phyloP scores from a whole-genome alignment of 345 rosid species.

The Sonneratia alba region DNA sequence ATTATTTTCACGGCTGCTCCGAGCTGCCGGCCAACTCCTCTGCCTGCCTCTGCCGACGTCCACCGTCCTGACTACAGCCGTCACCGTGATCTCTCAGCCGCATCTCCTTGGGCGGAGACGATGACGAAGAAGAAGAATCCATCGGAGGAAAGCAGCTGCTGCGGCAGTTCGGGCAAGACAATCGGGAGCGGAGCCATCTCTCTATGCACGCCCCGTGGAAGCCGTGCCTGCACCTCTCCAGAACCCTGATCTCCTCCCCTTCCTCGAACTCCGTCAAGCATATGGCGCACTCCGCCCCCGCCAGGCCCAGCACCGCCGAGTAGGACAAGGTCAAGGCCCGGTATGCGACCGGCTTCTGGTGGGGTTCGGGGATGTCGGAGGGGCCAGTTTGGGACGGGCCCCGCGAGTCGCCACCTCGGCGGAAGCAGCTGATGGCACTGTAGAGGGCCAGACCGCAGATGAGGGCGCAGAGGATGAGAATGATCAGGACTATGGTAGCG shows the following conservation, averaged over 20 bases:
- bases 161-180: slow-evolving; percentile 86
- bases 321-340: slow-evolving; percentile 28
- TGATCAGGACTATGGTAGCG: slow-evolving; percentile 33
- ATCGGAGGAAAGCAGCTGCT: slow-evolving; percentile 19
- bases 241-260: slow-evolving; percentile 53
- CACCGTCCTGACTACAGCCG: background rate
- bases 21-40: background rate
- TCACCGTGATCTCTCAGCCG: background rate
- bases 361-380: slow-evolving; percentile 12
- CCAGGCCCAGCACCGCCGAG: slow-evolving; percentile 22
- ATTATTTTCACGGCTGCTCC: background rate
- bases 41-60: background rate
- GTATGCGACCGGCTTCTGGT: slow-evolving; percentile 1
- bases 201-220: slow-evolving; percentile 70
- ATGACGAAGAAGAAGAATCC: slow-evolving; percentile 9
- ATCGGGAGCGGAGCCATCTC: slow-evolving; percentile 49
- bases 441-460: slow-evolving; percentile 49
- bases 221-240: slow-evolving; percentile 65
- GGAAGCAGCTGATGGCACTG: slow-evolving; percentile 59
- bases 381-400: slow-evolving; percentile 4
- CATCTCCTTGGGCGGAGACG: background rate
- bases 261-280: slow-evolving; percentile 64
- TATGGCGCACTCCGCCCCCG: slow-evolving; percentile 42
- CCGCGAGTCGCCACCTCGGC: slow-evolving; percentile 9
- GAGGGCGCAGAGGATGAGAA: slow-evolving; percentile 49